Evolutionary conservation across 495 filamentous ascomycete genomes (phyloP).

Genomic region (Podospora pseudoanserina): DNA sequence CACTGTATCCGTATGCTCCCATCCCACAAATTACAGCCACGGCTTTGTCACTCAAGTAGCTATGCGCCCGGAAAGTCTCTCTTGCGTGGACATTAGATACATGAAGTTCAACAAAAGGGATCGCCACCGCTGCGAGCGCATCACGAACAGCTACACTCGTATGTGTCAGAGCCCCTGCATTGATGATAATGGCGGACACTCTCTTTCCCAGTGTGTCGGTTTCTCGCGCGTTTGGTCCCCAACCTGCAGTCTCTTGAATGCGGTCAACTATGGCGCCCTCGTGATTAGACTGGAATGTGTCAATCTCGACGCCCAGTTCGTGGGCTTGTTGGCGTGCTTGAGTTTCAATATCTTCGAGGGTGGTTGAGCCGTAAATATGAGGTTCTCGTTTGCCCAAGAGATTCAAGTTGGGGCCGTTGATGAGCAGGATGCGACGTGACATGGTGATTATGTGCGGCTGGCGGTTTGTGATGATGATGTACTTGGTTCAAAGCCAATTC

Average conservation of each 20-base stretch:
- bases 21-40: constrained; percentile 63
- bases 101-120: constrained; percentile 71
- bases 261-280: constrained; percentile 62
- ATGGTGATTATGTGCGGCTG: constrained; percentile 18
- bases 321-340: constrained; percentile 43
- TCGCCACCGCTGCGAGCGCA: constrained; percentile 57
- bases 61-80: constrained; percentile 60
- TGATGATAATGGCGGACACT: constrained; percentile 63
- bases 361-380: constrained; percentile 63
- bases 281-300: constrained; percentile 62
- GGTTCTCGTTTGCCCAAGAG: constrained; percentile 71
- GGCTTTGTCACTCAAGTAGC: constrained; percentile 69
- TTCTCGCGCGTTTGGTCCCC: constrained; percentile 17
- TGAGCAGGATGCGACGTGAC: constrained; percentile 61
- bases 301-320: constrained; percentile 40
- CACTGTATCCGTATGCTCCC: constrained; percentile 65
- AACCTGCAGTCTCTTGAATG: constrained; percentile 52
- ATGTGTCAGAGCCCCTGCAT: constrained; percentile 66
- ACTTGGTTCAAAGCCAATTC: background rate
- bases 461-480: background rate
- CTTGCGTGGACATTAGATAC: constrained; percentile 65
- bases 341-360: constrained; percentile 56
- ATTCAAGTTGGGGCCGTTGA: constrained; percentile 80
- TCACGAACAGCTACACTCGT: constrained; percentile 66
- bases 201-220: constrained; percentile 16